Conservation (phyloP, 2,329 filamentous ascomycete genomes). For the Cytospora piceae region DNA sequence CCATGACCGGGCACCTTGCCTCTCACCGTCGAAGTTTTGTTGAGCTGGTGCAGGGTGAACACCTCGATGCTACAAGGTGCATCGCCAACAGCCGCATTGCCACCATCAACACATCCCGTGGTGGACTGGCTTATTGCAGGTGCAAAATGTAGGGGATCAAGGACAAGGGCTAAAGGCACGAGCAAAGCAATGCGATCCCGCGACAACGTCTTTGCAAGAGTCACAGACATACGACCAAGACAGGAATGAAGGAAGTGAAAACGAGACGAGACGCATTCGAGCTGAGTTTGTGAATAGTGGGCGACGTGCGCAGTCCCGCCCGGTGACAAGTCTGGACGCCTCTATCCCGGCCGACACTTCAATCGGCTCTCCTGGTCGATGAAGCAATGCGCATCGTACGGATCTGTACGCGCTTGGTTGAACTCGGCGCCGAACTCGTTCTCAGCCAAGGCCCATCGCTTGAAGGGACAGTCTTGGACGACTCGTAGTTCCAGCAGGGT, state of each 20-base stretch:
- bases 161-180: too few species aligned
- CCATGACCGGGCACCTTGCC: too few species aligned
- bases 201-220: conserved; percentile 11
- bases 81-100: conserved; percentile 5
- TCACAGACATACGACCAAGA: conserved; percentile 2
- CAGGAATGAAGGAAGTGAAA: not conserved
- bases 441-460: too few species aligned
- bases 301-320: not conserved
- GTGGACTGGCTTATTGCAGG: conserved; percentile 6
- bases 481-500: not conserved
- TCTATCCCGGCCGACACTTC: not conserved
- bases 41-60: conserved; percentile 8
- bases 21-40: not conserved
- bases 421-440: too few species aligned
- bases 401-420: too few species aligned
- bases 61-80: conserved; percentile 6
- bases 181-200: conserved; percentile 1
- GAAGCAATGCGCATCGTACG: too few species aligned
- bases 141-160: too few species aligned
- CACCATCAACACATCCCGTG: conserved; percentile 5
- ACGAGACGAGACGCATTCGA: not conserved
- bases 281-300: too few species aligned
- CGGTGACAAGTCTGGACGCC: conserved; percentile 5
- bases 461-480: too few species aligned
- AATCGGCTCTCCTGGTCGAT: not conserved